Percentiles rank a stretch among this genome's conserved stretches.
These are phyloP conservation scores for Chenopodium album DNA, from an alignment of 148 eudicot species.

Conservation along the genomic window DNA sequence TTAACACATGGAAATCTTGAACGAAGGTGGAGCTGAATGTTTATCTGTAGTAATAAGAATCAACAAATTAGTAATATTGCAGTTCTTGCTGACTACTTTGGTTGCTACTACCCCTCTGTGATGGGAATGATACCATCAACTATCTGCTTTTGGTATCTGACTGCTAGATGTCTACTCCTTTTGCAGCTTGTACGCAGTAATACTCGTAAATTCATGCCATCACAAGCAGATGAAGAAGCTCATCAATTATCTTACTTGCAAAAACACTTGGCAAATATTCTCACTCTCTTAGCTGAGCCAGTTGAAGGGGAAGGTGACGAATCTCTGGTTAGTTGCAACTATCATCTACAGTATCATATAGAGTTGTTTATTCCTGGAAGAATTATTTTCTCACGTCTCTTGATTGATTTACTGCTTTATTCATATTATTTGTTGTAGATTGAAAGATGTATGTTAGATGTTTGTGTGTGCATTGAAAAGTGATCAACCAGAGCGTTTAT, in stretches of 20 bases:
- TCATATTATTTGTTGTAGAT: neutral
- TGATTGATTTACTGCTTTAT: neutral
- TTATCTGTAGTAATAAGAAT: neutral
- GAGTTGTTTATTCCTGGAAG: neutral
- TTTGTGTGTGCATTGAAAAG: neutral
- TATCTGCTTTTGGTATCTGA: neutral
- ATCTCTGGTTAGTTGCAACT: conserved; percentile 58
- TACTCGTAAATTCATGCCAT: conserved; percentile 90
- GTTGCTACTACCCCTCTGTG: neutral
- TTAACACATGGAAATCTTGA: neutral
- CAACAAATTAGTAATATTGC: neutral
- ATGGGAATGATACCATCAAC: neutral
- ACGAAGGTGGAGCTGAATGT: neutral
- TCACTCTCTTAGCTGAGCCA: conserved; percentile 81
- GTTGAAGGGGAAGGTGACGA: conserved; percentile 85
- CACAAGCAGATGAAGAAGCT: conserved; percentile 97
- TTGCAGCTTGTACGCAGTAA: conserved; percentile 95
- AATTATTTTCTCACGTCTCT: neutral
- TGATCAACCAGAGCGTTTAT: neutral
- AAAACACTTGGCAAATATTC: conserved; percentile 83
- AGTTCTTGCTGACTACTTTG: neutral
- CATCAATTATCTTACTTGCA: conserved; percentile 94
- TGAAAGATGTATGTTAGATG: neutral
- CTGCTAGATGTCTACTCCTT: conserved; percentile 4
- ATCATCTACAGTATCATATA: conserved; percentile 3